Conservation (phyloP, 2,329 filamentous ascomycete species). For the Botrytis sinoallii region DNA sequence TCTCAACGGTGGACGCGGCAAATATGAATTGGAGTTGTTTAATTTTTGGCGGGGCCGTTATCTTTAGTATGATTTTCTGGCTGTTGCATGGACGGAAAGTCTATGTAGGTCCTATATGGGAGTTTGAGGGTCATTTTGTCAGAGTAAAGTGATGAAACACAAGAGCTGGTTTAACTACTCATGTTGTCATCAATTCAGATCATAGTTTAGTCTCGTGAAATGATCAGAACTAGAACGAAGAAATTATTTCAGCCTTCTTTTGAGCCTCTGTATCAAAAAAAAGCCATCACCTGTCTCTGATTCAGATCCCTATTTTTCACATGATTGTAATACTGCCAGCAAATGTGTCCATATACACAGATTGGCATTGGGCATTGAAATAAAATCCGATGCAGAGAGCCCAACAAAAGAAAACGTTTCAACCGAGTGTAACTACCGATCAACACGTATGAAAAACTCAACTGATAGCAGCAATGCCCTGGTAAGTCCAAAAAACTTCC, state of each 20-base stretch:
- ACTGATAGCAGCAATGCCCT: not conserved
- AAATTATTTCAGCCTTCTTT: not conserved
- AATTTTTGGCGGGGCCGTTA: conserved; percentile 11
- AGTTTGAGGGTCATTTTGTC: not conserved
- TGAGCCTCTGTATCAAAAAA: not conserved
- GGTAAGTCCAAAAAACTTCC: not conserved
- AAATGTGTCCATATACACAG: not conserved
- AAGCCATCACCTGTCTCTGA: not conserved
- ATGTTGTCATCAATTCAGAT: not conserved
- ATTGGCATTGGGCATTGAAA: not conserved
- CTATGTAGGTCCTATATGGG: conserved; percentile 18
- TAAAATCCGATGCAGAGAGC: not conserved
- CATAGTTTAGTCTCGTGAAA: not conserved
- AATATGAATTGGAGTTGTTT: conserved; percentile 19
- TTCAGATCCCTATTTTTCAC: not conserved
- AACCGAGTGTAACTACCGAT: not conserved
- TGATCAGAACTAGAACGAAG: not conserved
- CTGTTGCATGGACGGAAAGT: conserved; percentile 12
- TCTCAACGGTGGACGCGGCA: not conserved
- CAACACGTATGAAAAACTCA: not conserved
- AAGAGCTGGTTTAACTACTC: not conserved
- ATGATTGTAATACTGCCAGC: not conserved
- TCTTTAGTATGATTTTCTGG: conserved; percentile 17
- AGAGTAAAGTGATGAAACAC: not conserved
- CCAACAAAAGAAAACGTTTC: not conserved